Evolutionary conservation across 2,329 filamentous ascomycete genomes (phyloP).

Genomic region (Huntiella omanensis): DNA sequence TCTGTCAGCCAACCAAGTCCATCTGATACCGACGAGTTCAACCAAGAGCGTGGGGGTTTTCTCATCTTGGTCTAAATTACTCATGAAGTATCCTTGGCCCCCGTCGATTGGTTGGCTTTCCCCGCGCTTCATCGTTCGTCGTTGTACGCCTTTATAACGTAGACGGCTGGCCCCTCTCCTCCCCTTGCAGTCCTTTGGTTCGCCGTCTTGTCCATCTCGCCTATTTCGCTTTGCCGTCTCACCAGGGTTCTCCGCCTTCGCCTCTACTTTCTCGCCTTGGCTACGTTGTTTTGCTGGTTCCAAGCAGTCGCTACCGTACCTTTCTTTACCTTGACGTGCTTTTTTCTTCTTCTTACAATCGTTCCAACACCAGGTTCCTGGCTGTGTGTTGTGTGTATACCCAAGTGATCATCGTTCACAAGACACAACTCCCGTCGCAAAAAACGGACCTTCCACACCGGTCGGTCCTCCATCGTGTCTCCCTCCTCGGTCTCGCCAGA

Average conservation of each 20-base stretch:
- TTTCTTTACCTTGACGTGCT: too few relatives aligned
- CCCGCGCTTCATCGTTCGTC: not conserved
- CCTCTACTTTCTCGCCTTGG: constrained; percentile 3
- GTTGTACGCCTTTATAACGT: not conserved
- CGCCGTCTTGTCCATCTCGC: not conserved
- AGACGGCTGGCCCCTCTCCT: not conserved
- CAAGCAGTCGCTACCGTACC: not conserved
- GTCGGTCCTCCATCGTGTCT: not conserved
- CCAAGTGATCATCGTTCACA: not conserved
- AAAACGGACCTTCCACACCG: too few relatives aligned
- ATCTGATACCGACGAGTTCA: too few relatives aligned
- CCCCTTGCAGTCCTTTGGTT: not conserved
- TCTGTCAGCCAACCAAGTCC: too few relatives aligned
- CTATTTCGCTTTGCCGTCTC: not conserved
- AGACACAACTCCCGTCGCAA: too few relatives aligned
- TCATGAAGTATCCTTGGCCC: not conserved
- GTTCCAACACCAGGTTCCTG: not conserved
- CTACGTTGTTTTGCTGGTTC: not conserved
- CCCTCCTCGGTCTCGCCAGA: not conserved
- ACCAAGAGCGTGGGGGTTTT: too few relatives aligned
- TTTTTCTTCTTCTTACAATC: too few relatives aligned
- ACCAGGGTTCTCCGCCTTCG: not conserved
- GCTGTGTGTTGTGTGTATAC: not conserved
- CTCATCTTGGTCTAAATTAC: not conserved
- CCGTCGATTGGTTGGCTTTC: not conserved